Percentiles rank a stretch among this genome's conserved stretches.
These are phyloP conservation scores for Aspergillus ostianus DNA, from an alignment of 495 filamentous ascomycete species.

Conservation along the genomic window DNA sequence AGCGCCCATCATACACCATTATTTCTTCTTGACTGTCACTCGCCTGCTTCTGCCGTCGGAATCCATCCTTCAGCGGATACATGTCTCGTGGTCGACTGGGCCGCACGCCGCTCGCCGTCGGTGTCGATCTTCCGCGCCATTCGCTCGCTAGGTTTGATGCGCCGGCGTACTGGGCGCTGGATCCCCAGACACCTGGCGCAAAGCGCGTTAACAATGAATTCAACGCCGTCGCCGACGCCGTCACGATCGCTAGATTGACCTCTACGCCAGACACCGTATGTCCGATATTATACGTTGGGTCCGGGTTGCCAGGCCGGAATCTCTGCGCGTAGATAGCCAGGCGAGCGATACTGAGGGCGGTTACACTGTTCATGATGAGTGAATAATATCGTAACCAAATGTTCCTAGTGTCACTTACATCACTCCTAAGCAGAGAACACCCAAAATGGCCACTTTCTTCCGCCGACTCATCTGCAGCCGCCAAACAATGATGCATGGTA, in stretches of 20 bases:
- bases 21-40: not conserved
- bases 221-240: slow-evolving; percentile 40
- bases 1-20: not conserved
- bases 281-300: slow-evolving; percentile 40
- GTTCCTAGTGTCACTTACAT: slow-evolving; percentile 29
- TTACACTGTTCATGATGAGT: slow-evolving; percentile 40
- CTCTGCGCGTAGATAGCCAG: slow-evolving; percentile 25
- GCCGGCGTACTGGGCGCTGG: not conserved
- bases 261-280: slow-evolving; percentile 53
- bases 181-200: not conserved
- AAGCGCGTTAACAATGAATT: slow-evolving; percentile 7
- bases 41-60: not conserved
- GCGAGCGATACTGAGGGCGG: slow-evolving; percentile 42
- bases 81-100: not conserved
- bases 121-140: not conserved
- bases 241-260: slow-evolving; percentile 54
- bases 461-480: slow-evolving; percentile 42
- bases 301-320: slow-evolving; percentile 18
- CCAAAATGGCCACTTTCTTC: slow-evolving; percentile 43
- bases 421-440: slow-evolving; percentile 42
- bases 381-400: not conserved
- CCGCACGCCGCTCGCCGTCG: not conserved
- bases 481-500: slow-evolving; percentile 49
- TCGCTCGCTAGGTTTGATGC: not conserved
- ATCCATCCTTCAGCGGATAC: not conserved